Percentiles rank a stretch among this genome's conserved stretches.
Conservation (phyloP, 495 filamentous ascomycete genomes). For the Aspergillus olivimuriae region DNA sequence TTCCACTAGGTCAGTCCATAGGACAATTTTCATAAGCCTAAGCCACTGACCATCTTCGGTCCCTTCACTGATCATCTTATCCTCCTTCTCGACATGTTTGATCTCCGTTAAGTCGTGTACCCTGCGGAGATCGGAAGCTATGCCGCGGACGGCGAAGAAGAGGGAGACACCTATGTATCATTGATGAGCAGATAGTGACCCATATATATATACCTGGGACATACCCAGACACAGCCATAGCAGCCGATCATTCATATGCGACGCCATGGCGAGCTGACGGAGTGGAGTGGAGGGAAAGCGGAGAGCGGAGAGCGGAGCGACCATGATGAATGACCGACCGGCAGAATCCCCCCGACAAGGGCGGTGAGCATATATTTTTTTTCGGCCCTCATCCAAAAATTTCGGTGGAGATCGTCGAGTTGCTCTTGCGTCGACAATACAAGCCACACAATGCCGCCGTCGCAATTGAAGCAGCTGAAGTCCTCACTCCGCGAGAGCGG, state of each 20-base stretch:
- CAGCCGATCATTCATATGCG: slow-evolving; percentile 34
- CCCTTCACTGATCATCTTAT: slow-evolving; percentile 40
- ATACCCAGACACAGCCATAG: slow-evolving; percentile 43
- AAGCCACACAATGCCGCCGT: slow-evolving; percentile 69
- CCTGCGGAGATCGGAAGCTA: slow-evolving; percentile 37
- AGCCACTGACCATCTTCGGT: slow-evolving; percentile 39
- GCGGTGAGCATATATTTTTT: slow-evolving; percentile 34
- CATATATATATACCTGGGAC: not conserved
- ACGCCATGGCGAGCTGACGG: slow-evolving; percentile 26
- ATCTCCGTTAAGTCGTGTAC: slow-evolving; percentile 45
- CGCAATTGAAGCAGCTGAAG: slow-evolving; percentile 93
- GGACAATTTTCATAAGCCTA: not conserved
- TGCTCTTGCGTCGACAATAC: slow-evolving; percentile 6
- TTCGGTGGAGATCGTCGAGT: slow-evolving; percentile 9
- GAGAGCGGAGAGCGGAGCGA: too few relatives aligned
- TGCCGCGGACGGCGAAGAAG: slow-evolving; percentile 41
- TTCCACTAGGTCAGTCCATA: slow-evolving; percentile 10
- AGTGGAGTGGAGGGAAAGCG: slow-evolving; percentile 16
- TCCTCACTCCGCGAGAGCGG: slow-evolving; percentile 80
- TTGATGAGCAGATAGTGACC: not conserved
- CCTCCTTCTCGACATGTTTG: slow-evolving; percentile 38
- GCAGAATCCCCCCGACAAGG: slow-evolving; percentile 28
- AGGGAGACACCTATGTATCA: slow-evolving; percentile 34
- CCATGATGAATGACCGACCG: too few relatives aligned
- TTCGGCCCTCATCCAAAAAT: slow-evolving; percentile 18